Evolutionary conservation across 73 alveolate species (phyloP), one percentile per base, ranked within the genome.

Genomic region (Paraurostyla sp.): DNA sequence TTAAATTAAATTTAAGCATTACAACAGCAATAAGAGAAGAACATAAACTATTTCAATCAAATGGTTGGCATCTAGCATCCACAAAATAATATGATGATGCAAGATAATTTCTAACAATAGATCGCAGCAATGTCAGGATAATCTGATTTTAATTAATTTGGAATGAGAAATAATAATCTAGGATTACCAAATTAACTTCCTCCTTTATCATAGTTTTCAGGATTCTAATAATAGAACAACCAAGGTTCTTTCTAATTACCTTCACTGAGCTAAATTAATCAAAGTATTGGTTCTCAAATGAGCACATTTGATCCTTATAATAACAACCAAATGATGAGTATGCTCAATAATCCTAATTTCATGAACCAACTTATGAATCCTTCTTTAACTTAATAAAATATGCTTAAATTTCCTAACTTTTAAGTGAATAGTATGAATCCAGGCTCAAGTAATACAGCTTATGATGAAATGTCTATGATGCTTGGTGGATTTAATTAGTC

Each of bases 391-490:
- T n/a, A n/a, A n/a, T n/a, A n/a, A n/a, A n/a, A 46, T 46, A 46
- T 46, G 18, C 13, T 15, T 46, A 46, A 46, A 15, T 46, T 46
- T 46, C 18, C 57, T 46, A 46, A 46, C 57, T 15, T 15, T 46
- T 46, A 46, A 46, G 57, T 18, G 13, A 15, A 13, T 46, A 46
- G 23, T 46, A 46, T 46, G 13, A 18, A 46, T 46, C 57, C 57
- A 15, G 18, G 57, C 86, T 73, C 65, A 3, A 65, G 82, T 22
- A 65, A 65, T 38, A n/a, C n/a, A n/a, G 82, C 82, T 11, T 65
- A 65, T 38, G 82, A 65, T 30, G 82, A 65, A 30, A 65, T 65
- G 82, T 65, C 82, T 7, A 65, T 65, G 82, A 65, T 65, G 82
- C 82, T 65, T 7, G 46, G 46, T 4, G 41, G 23, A 20, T 38